Conservation (phyloP, 345 rosid genomes). For the Lepidium didymum region DNA sequence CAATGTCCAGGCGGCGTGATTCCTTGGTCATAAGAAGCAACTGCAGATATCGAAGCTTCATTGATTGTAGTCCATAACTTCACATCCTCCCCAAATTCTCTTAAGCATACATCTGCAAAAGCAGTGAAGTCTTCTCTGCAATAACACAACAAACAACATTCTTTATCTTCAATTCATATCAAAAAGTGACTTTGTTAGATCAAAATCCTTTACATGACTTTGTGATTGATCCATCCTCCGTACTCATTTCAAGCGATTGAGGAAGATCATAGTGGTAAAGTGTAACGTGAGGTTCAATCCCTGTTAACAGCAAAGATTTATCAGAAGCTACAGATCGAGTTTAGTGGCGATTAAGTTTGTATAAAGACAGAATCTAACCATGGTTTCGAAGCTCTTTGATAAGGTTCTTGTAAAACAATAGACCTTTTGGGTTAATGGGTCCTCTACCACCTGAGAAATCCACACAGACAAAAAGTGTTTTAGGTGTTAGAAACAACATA, state of each 20-base stretch:
- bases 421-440: conserved; percentile 48
- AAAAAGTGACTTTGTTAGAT: background rate
- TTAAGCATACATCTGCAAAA: conserved; percentile 70
- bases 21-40: conserved; percentile 35
- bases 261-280: conserved; percentile 55
- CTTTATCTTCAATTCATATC: background rate
- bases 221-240: conserved; percentile 60
- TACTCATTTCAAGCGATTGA: conserved; percentile 70
- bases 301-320: conserved; percentile 17
- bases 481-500: background rate
- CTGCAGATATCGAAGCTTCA: conserved; percentile 47
- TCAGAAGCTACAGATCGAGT: background rate
- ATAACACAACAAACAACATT: background rate
- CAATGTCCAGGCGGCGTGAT: conserved; percentile 35
- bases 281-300: conserved; percentile 61
- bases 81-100: conserved; percentile 67
- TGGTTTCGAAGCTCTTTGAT: conserved; percentile 41
- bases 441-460: conserved; percentile 53
- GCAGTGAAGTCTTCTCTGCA: conserved; percentile 73
- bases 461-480: background rate
- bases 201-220: conserved; percentile 38
- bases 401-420: conserved; percentile 51
- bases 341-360: background rate
- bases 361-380: conserved; percentile 24
- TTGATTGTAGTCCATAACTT: conserved; percentile 61